Conservation (phyloP, 176 grass and related monocot genomes). For the sorghum (Sorghum bicolor) region DNA sequence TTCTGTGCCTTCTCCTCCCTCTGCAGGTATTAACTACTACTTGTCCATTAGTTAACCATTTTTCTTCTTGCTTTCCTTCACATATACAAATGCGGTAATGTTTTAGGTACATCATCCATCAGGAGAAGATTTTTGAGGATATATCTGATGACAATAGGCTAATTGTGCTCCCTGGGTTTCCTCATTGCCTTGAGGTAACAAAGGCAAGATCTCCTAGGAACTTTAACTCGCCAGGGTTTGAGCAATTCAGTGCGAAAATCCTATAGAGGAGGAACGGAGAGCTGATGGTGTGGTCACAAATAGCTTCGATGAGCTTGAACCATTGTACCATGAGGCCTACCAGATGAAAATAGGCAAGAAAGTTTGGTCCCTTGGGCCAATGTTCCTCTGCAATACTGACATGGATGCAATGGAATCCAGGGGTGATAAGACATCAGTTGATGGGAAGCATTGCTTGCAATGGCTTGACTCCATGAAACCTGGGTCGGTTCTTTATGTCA, state of each 20-base stretch:
- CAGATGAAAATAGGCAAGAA: conserved; percentile 15
- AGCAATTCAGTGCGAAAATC: conserved; percentile 1
- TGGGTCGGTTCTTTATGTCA: conserved; percentile 27
- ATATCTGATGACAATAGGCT: conserved; percentile 13
- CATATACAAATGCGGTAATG: not conserved
- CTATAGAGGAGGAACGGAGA: conserved; percentile 3
- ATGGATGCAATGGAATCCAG: not conserved
- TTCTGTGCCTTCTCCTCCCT: conserved; percentile 39
- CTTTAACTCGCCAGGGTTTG: conserved; percentile 15
- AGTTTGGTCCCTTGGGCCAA: conserved; percentile 20
- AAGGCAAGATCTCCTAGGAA: conserved; percentile 4
- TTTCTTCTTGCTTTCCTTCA: not conserved
- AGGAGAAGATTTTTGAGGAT: conserved; percentile 4
- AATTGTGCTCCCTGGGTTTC: conserved; percentile 19
- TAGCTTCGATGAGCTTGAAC: conserved; percentile 43
- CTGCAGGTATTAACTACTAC: conserved; percentile 8
- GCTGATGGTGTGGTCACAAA: conserved; percentile 30
- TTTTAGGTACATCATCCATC: conserved; percentile 28
- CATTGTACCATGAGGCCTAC: conserved; percentile 20
- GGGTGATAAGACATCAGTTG: conserved; percentile 9
- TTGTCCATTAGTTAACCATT: not conserved
- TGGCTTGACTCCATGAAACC: conserved; percentile 31
- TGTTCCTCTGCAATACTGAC: conserved; percentile 32
- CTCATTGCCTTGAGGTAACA: conserved; percentile 14
- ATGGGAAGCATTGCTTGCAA: conserved; percentile 26